Evolutionary conservation across 129 eudicot genomes (phyloP).

Genomic region (Lactuca saligna): DNA sequence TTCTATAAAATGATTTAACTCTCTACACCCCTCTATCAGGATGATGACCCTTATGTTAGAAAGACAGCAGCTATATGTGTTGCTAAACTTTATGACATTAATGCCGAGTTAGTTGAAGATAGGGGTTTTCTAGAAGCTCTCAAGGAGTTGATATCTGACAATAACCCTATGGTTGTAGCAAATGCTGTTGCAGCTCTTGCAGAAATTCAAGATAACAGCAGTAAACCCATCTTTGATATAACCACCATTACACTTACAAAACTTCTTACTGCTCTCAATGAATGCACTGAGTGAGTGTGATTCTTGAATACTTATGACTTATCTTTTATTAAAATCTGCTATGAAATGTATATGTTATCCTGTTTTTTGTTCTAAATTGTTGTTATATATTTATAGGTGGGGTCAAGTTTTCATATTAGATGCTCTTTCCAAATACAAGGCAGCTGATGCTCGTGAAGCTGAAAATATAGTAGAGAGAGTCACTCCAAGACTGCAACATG

Average conservation of each 20-base stretch:
- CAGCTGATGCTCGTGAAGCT: constrained; percentile 98
- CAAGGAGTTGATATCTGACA: constrained; percentile 97
- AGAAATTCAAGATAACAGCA: constrained; percentile 94
- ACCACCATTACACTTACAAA: constrained; percentile 86
- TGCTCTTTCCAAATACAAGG: constrained; percentile 96
- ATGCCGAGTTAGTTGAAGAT: constrained; percentile 98
- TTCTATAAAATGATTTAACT: constrained; percentile 7
- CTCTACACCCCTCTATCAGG: constrained; percentile 46
- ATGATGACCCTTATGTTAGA: constrained; percentile 99
- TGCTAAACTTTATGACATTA: constrained; percentile 96
- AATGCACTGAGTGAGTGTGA: constrained; percentile 94
- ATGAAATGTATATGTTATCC: not conserved
- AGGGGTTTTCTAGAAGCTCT: constrained; percentile 96
- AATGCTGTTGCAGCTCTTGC: constrained; percentile 99
- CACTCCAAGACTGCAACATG: constrained; percentile 96
- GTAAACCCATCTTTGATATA: constrained; percentile 75
- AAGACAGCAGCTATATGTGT: constrained; percentile 99
- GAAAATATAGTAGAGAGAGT: constrained; percentile 98
- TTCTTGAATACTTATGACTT: not conserved
- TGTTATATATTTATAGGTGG: constrained; percentile 60
- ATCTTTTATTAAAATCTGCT: not conserved
- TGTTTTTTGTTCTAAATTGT: too few relatives aligned
- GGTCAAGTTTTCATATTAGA: constrained; percentile 99
- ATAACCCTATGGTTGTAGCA: constrained; percentile 99
- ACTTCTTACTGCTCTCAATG: constrained; percentile 97